phyloP scores from a whole-genome alignment of 176 grass and related monocot genomes.

The Miscanthus lutarioriparius region DNA sequence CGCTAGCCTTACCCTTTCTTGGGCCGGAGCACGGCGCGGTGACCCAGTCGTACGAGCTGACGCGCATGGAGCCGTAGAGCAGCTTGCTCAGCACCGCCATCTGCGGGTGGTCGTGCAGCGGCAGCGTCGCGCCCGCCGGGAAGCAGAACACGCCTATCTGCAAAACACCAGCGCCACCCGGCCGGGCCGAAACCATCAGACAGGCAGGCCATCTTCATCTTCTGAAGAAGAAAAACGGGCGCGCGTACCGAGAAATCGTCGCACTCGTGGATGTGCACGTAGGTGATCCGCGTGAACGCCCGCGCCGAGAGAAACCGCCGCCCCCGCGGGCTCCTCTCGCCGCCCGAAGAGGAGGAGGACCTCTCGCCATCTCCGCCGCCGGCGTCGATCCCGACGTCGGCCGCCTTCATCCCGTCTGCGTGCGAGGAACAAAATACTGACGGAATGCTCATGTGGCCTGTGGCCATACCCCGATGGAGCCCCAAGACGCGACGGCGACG shows the following conservation, averaged over 20 bases:
- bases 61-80: constrained; percentile 39
- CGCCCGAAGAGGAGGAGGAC: constrained; percentile 2
- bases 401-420: constrained; percentile 41
- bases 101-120: constrained; percentile 80
- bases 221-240: no score
- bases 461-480: no score
- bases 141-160: constrained; percentile 93
- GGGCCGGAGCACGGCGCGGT: constrained; percentile 19
- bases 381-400: background rate
- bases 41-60: constrained; percentile 58
- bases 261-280: constrained; percentile 59
- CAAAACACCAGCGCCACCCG: background rate
- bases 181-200: no score
- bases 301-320: constrained; percentile 30
- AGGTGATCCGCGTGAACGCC: constrained; percentile 46
- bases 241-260: constrained; percentile 52
- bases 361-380: constrained; percentile 1
- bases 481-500: no score
- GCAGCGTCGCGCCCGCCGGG: constrained; percentile 67
- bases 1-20: constrained; percentile 37
- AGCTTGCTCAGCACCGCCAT: constrained; percentile 69
- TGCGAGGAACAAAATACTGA: background rate
- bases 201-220: background rate
- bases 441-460: no score
- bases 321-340: constrained; percentile 20